Conservation (phyloP, 768 basidiomycete species). For the Boletus tomentosulus region DNA sequence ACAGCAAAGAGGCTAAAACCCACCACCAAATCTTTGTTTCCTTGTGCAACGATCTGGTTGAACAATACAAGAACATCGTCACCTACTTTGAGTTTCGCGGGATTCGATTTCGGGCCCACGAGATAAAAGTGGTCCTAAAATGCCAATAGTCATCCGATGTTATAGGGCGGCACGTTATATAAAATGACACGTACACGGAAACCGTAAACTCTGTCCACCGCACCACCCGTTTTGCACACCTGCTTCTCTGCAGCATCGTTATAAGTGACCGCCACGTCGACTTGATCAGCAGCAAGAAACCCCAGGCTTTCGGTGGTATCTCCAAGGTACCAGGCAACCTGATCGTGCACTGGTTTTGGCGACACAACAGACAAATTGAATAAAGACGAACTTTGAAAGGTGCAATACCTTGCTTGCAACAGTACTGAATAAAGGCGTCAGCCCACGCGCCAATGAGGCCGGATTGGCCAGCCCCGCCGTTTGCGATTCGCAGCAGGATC, state of each 20-base stretch:
- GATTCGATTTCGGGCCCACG: conserved; percentile 46
- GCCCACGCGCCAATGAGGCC: conserved; percentile 48
- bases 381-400: conserved; percentile 26
- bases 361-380: conserved; percentile 19
- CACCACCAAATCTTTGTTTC: conserved; percentile 43
- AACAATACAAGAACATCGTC: conserved; percentile 39
- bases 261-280: conserved; percentile 52
- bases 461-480: conserved; percentile 50
- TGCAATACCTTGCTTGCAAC: conserved; percentile 15
- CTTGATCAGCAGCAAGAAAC: conserved; percentile 37
- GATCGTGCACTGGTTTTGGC: not conserved
- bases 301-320: conserved; percentile 51
- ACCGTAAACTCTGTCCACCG: conserved; percentile 37
- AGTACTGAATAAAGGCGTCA: conserved; percentile 40
- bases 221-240: conserved; percentile 27
- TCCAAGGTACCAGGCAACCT: conserved; percentile 56
- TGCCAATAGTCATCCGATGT: not conserved
- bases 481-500: conserved; percentile 43
- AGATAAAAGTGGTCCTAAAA: conserved; percentile 48
- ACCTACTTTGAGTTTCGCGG: conserved; percentile 38
- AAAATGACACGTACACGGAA: conserved; percentile 37
- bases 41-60: conserved; percentile 41
- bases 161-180: not conserved
- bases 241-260: conserved; percentile 47
- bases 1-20: conserved; percentile 1